Conservation (phyloP, 2,329 filamentous ascomycete genomes). For the Fusarium lateritium region DNA sequence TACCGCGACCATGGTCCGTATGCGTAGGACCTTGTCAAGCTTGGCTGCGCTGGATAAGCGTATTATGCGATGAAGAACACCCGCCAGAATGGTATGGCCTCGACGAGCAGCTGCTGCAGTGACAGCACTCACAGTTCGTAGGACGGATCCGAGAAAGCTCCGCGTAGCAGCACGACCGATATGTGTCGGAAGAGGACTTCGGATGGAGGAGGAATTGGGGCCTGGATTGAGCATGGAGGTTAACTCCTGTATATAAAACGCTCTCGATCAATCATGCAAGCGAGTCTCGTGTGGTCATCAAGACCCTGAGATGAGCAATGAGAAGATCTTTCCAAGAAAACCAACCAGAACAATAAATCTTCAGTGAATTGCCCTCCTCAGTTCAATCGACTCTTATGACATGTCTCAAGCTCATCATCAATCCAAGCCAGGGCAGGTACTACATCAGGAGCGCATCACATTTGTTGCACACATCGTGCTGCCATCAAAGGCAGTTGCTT, state of each 20-base stretch:
- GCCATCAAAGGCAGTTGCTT: neutral
- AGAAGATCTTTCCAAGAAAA: conserved; percentile 32
- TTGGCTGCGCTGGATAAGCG: conserved; percentile 58
- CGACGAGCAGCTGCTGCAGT: conserved; percentile 53
- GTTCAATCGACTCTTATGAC: neutral
- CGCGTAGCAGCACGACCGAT: conserved; percentile 44
- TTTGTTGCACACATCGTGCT: neutral
- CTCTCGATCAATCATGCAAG: conserved; percentile 16
- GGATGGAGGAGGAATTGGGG: conserved; percentile 1
- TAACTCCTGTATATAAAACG: conserved; percentile 14
- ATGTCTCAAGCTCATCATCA: no score
- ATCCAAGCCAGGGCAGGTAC: no score
- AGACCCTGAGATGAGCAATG: conserved; percentile 30
- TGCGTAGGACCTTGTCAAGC: conserved; percentile 61
- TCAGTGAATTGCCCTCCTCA: neutral
- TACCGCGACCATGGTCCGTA: conserved; percentile 57
- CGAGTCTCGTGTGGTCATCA: conserved; percentile 31
- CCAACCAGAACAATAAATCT: neutral
- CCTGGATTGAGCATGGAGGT: neutral
- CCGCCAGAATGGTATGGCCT: conserved; percentile 44
- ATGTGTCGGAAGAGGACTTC: conserved; percentile 1
- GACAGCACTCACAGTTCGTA: conserved; percentile 52
- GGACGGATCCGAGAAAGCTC: conserved; percentile 50
- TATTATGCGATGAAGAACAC: conserved; percentile 42
- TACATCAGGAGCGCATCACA: neutral